Conservation (phyloP, 768 basidiomycete genomes). For the Cubamyces lactineus region DNA sequence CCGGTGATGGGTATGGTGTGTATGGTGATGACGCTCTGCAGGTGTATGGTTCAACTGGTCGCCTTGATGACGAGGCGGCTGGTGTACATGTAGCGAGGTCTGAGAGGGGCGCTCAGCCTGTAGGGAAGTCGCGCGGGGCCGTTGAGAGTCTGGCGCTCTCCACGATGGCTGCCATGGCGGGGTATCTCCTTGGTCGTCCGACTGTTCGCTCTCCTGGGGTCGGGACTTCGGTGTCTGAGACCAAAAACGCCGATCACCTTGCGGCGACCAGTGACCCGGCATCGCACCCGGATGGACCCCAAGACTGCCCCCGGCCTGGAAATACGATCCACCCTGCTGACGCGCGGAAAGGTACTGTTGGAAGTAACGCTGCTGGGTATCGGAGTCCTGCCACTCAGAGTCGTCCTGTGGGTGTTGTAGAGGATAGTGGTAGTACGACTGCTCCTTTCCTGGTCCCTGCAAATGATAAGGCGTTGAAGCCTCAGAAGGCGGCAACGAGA, state of each 20-base stretch:
- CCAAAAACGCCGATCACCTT: conserved; percentile 14
- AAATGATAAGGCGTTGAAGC: conserved; percentile 29
- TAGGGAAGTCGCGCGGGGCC: neutral
- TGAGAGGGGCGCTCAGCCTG: conserved; percentile 16
- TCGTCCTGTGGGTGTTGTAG: conserved; percentile 5
- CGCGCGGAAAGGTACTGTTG: conserved; percentile 3
- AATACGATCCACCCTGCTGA: conserved; percentile 3
- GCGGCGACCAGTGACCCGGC: conserved; percentile 17
- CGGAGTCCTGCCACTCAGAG: conserved; percentile 13
- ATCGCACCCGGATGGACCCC: conserved; percentile 4
- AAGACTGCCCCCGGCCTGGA: neutral
- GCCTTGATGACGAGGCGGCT: neutral
- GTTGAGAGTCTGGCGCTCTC: conserved; percentile 10
- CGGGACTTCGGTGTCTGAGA: conserved; percentile 2
- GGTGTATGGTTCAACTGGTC: neutral
- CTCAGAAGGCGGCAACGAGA: conserved; percentile 26
- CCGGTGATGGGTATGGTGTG: conserved; percentile 8
- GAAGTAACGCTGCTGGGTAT: conserved; percentile 1
- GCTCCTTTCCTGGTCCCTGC: neutral
- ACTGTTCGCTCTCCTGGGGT: conserved; percentile 21
- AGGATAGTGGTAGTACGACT: neutral
- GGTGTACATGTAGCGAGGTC: neutral
- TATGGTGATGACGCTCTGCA: conserved; percentile 17
- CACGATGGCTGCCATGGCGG: conserved; percentile 11
- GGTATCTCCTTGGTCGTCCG: conserved; percentile 13